Conservation (phyloP, 257 asterid genomes). For the Primulina tabacum region DNA sequence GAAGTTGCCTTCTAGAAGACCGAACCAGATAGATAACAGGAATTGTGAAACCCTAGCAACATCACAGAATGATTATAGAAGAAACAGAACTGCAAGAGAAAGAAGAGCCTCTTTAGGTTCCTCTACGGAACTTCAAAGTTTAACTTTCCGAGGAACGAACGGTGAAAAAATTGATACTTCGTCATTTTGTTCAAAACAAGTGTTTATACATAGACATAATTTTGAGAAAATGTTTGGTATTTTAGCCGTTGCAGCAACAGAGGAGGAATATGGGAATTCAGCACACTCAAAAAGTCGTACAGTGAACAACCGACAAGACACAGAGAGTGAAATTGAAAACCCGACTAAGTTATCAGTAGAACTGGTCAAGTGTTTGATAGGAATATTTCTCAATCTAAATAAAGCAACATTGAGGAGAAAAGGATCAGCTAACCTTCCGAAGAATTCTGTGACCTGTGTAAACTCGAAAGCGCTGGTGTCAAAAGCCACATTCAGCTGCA, state of each 20-base stretch:
- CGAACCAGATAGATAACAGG: conserved; percentile 31
- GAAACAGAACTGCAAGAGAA: conserved; percentile 34
- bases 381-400: conserved; percentile 62
- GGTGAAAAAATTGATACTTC: conserved; percentile 22
- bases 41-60: conserved; percentile 32
- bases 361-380: conserved; percentile 61
- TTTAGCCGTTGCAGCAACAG: conserved; percentile 32
- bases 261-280: conserved; percentile 36
- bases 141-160: conserved; percentile 31
- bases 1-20: conserved; percentile 43
- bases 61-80: conserved; percentile 45
- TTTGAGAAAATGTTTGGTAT: conserved; percentile 14
- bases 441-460: conserved; percentile 46
- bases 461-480: conserved; percentile 67
- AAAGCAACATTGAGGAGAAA: conserved; percentile 46
- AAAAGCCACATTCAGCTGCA: conserved; percentile 64
- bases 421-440: conserved; percentile 47
- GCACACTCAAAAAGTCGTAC: conserved; percentile 40
- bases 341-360: conserved; percentile 79
- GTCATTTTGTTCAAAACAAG: conserved; percentile 10
- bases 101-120: conserved; percentile 69
- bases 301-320: conserved; percentile 26
- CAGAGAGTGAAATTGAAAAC: conserved; percentile 38
- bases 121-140: conserved; percentile 41
- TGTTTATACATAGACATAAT: conserved; percentile 11